Conservation (phyloP, 2,329 filamentous ascomycete species). For the Dactylellina cionopaga region DNA sequence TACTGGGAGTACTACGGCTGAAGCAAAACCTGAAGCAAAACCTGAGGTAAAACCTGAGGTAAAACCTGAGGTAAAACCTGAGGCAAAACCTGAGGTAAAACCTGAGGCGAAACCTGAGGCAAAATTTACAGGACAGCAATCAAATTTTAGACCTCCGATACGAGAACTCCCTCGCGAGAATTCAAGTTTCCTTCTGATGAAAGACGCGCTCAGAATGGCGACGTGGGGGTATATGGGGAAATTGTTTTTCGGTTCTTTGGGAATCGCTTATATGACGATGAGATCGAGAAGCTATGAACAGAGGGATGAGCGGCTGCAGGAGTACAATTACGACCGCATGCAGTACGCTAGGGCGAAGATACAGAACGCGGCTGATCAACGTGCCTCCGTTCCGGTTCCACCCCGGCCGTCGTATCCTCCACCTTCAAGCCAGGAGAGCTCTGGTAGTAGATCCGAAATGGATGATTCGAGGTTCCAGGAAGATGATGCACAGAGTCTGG, state of each 20-base stretch:
- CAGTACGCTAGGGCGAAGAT: conserved; percentile 14
- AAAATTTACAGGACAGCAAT: background rate
- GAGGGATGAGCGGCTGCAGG: conserved; percentile 40
- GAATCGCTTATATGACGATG: conserved; percentile 4
- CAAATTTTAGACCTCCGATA: too few relatives aligned
- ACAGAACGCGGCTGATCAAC: background rate
- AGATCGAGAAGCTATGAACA: conserved; percentile 9
- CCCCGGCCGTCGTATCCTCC: background rate
- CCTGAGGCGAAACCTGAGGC: background rate
- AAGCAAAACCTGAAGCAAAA: background rate
- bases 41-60: background rate
- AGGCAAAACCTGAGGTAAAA: background rate
- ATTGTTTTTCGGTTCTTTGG: background rate
- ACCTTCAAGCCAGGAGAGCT: background rate
- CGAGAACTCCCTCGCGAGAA: too few relatives aligned
- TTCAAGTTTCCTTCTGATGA: background rate
- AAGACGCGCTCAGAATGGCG: background rate
- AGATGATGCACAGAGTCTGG: conserved; percentile 31
- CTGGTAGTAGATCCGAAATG: background rate
- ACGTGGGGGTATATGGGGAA: conserved; percentile 35
- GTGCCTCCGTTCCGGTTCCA: background rate
- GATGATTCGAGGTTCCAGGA: background rate
- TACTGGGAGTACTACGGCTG: background rate
- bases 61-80: background rate
- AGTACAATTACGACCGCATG: conserved; percentile 35